These are phyloP conservation scores for Byssothecium circinans DNA, from an alignment of 2,329 filamentous ascomycete species.

Conservation along the genomic window DNA sequence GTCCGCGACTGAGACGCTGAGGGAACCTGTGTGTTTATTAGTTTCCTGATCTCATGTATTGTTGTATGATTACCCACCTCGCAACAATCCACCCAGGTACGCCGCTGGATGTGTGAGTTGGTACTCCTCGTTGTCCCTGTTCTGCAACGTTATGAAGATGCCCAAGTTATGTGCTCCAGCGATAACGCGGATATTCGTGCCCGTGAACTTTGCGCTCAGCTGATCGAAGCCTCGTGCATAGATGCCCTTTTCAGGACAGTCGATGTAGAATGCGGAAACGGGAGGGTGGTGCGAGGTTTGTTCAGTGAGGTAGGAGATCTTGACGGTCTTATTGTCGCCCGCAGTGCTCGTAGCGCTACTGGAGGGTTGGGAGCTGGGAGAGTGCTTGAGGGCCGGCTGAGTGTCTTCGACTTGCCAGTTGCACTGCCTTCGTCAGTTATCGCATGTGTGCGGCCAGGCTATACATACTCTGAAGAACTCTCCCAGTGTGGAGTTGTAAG, in stretches of 20 bases:
- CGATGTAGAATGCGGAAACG: constrained; percentile 92
- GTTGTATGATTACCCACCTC: constrained; percentile 50
- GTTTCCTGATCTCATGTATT: neutral
- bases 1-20: constrained; percentile 89
- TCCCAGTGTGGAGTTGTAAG: constrained; percentile 94
- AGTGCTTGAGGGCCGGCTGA: constrained; percentile 59
- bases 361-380: constrained; percentile 46
- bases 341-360: constrained; percentile 41
- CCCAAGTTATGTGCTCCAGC: constrained; percentile 93
- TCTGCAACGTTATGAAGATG: constrained; percentile 87
- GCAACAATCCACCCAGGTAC: constrained; percentile 82
- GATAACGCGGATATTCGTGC: constrained; percentile 87
- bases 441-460: constrained; percentile 1
- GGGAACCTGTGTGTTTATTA: constrained; percentile 55
- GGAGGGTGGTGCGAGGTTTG: constrained; percentile 98
- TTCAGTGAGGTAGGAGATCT: constrained; percentile 92
- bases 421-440: constrained; percentile 59
- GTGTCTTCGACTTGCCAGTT: constrained; percentile 92
- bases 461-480: constrained; percentile 87
- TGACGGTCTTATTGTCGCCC: constrained; percentile 58
- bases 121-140: constrained; percentile 83
- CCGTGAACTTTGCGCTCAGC: constrained; percentile 95
- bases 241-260: constrained; percentile 88
- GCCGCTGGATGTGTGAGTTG: constrained; percentile 94
- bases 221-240: constrained; percentile 91